These are phyloP conservation scores for Podaxis sp. DNA, from an alignment of 768 basidiomycete genomes.

Conservation along the genomic window DNA sequence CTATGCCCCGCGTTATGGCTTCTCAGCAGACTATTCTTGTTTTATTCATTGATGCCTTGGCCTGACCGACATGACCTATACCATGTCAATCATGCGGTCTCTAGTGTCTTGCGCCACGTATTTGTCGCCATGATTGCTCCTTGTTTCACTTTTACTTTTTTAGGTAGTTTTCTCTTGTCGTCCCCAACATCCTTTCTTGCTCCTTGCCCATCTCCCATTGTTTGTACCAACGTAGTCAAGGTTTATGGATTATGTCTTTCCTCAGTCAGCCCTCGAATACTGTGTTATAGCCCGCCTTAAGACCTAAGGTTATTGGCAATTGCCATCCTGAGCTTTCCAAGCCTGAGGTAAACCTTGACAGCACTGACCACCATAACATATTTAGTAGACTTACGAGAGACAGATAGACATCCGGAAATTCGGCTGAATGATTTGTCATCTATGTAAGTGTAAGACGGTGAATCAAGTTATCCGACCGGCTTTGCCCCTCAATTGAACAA, in stretches of 20 bases:
- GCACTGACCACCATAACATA: no score
- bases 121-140: neutral
- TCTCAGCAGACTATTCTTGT: neutral
- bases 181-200: neutral
- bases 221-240: conserved; percentile 11
- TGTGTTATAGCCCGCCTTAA: no score
- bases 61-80: conserved; percentile 1
- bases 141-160: neutral
- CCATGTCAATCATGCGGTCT: conserved; percentile 7
- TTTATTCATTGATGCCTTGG: neutral
- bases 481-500: no score
- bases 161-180: neutral
- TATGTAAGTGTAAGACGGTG: no score
- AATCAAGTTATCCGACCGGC: no score
- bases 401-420: no score
- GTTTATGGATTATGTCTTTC: neutral
- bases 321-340: no score
- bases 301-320: no score
- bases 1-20: neutral
- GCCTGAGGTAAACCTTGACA: no score
- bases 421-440: no score
- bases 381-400: no score
- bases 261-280: neutral
- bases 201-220: neutral
- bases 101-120: no score